Evolutionary conservation across 805 yeast species (phyloP).

Genomic region (Scheffersomyces stipitis): DNA sequence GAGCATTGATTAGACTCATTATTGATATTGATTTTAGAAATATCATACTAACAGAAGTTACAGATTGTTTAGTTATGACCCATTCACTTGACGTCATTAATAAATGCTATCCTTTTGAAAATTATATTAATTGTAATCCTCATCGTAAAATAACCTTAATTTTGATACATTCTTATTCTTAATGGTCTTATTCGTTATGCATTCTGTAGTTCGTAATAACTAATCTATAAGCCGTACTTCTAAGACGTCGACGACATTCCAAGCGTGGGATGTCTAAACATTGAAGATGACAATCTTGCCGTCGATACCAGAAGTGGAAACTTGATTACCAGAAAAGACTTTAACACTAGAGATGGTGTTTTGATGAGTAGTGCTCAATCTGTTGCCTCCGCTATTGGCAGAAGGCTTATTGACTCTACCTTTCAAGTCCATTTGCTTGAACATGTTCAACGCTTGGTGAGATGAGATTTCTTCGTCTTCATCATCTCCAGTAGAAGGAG

Average conservation of each 20-base stretch:
- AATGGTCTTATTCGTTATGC: too few species aligned
- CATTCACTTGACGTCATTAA: neutral
- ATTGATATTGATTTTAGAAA: too few species aligned
- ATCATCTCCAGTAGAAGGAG: constrained; percentile 23
- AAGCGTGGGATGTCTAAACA: too few species aligned
- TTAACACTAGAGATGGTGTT: constrained; percentile 77
- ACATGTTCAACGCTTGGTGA: constrained; percentile 86
- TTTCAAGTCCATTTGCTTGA: constrained; percentile 91
- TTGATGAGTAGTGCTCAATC: constrained; percentile 79
- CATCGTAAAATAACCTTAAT: too few species aligned
- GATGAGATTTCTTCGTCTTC: constrained; percentile 60
- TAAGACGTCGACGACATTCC: too few species aligned
- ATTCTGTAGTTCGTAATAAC: too few species aligned
- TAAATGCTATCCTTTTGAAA: too few species aligned
- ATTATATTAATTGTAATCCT: too few species aligned
- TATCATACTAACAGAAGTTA: neutral
- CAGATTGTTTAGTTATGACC: neutral
- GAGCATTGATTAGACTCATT: too few species aligned
- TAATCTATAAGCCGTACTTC: too few species aligned
- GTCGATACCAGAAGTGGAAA: constrained; percentile 78
- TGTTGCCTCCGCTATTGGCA: constrained; percentile 29
- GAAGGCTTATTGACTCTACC: constrained; percentile 62
- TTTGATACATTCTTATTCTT: too few species aligned
- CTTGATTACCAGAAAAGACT: constrained; percentile 45
- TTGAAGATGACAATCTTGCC: constrained; percentile 83